Evolutionary conservation across 2,329 filamentous ascomycete genomes (phyloP), one percentile per base, ranked within the genome.

Genomic region (Bipolaris bicolor): DNA sequence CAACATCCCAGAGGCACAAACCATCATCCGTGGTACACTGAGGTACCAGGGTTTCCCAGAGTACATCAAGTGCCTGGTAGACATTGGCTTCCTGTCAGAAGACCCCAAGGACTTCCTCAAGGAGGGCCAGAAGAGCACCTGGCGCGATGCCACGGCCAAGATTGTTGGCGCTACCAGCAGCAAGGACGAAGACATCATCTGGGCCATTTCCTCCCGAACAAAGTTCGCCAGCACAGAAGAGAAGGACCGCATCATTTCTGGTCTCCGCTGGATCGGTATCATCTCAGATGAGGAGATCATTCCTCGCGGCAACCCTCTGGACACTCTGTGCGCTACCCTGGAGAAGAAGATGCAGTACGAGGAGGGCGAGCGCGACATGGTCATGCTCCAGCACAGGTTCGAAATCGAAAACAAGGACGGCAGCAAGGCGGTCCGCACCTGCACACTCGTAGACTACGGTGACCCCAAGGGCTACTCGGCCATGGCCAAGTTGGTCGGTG

Each of bases 341-440:
- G 92, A 96, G 83, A 81, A 90, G 83, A 96, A 96, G 87, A 96
- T 96, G 91, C 86, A 90, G 78, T 97, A 89, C 77, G 89, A 86
- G 72, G 82, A 89, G 68, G 89, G 85, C 60, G 92, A 97, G 86
- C 88, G 92, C 58, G 92, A 96, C 77, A 82, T 96, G 65, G 90
- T 95, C 54, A 83, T 86, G 80, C 84, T 92, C 31, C 90, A 92
- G 81, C 89, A 91, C 82, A 89, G 87, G 80, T 96, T 96, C 76
- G 88, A 88, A 75, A 91, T 96, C 66, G 90, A 95, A 83, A 82
- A 89, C 79, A 88, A 88, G 78, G 90, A 95, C 74, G 92, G 92
- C 70, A 85, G 80, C 74, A 86, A 84, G 76, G 87, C 96, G 81
- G 92, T 88, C 43, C 83, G 88, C 62, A 93, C 90, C 22, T 91